These are phyloP conservation scores for Epichloe amarillans DNA, from an alignment of 2,329 filamentous ascomycete genomes.

Conservation along the genomic window DNA sequence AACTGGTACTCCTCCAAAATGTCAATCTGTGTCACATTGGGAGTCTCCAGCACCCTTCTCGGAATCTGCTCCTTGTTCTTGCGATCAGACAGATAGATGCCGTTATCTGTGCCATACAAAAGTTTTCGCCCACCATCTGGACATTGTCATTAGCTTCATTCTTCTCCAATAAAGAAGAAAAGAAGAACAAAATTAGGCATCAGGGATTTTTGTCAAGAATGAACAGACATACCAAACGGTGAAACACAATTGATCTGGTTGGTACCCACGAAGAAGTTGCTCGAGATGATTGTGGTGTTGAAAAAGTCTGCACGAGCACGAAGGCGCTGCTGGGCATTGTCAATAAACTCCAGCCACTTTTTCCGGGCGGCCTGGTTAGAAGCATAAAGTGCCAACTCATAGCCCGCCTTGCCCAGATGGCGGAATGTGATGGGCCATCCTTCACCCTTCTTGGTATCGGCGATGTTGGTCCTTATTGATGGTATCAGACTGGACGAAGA, in stretches of 20 bases:
- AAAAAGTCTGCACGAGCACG: conserved; percentile 86
- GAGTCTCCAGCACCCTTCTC: conserved; percentile 71
- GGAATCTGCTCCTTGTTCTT: conserved; percentile 75
- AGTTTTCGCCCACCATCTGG: conserved; percentile 87
- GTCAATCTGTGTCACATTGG: conserved; percentile 86
- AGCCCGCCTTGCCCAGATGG: conserved; percentile 89
- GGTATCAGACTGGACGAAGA: conserved; percentile 75
- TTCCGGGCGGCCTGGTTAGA: conserved; percentile 74
- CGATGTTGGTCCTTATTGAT: conserved; percentile 32
- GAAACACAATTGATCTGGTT: conserved; percentile 93
- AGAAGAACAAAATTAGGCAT: background rate
- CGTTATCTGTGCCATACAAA: conserved; percentile 86
- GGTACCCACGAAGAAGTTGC: conserved; percentile 44
- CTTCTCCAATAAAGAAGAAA: background rate
- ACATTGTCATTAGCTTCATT: conserved; percentile 5
- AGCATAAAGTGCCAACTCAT: conserved; percentile 81
- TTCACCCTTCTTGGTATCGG: conserved; percentile 50
- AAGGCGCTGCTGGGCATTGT: conserved; percentile 75
- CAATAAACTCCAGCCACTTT: conserved; percentile 96
- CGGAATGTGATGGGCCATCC: conserved; percentile 93
- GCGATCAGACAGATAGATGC: conserved; percentile 83
- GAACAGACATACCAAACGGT: conserved; percentile 56
- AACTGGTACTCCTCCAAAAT: conserved; percentile 92
- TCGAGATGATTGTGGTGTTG: conserved; percentile 52
- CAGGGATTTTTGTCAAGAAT: background rate